Evolutionary conservation across 1,284 basidiomycete genomes (phyloP), one percentile per base, ranked within the genome.

Genomic region (Peniophora sp.): DNA sequence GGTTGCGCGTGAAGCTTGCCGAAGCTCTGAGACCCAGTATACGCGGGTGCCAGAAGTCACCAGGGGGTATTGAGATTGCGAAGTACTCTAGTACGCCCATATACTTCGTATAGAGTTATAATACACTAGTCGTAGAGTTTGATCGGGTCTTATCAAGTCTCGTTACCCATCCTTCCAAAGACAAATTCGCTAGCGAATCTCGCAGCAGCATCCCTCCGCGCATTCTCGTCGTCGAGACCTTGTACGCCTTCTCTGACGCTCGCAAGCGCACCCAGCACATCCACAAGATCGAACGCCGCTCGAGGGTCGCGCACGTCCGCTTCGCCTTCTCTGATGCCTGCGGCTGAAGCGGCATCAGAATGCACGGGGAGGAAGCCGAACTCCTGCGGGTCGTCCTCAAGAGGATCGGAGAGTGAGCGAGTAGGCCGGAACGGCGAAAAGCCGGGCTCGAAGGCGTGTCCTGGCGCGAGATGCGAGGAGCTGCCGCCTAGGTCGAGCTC

Each of bases 231-330:
- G 3, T 71, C 68, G 64, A 90, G 87, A 11, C 69, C 75, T 18
- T 80, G 71, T 54, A 90, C 88, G 65, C 90, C 84, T 39, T 76
- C 76, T 60, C 85, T 85, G 75, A 89, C 78, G 37, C 74, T 76
- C 59, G 85, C 78, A 34, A 90, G 68, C 2, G 78, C 73, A 39
- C 71, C 70, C n/a, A 88, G 59, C 34, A 89, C 77, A 45, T 71
- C 67, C 32, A 77, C 73, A 41, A 90, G 63, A 64, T 90, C 85
- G 60, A 88, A 85, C 22, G 71, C 63, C 34, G 60, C 57, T 27
- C 60, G 50, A n/a, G 37, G 8, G n/a, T 41, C 37, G 51, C 61
- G 59, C 50, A 61, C 61, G 12, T 60, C 63, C 17, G 14, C 20
- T 20, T 66, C 64, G 37, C 62, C 60, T 17, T 58, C 24, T 55